Percentiles rank a stretch among this genome's conserved stretches.
Evolutionary conservation across 2,329 filamentous ascomycete genomes (phyloP).

Genomic region (Phialophora tarda): DNA sequence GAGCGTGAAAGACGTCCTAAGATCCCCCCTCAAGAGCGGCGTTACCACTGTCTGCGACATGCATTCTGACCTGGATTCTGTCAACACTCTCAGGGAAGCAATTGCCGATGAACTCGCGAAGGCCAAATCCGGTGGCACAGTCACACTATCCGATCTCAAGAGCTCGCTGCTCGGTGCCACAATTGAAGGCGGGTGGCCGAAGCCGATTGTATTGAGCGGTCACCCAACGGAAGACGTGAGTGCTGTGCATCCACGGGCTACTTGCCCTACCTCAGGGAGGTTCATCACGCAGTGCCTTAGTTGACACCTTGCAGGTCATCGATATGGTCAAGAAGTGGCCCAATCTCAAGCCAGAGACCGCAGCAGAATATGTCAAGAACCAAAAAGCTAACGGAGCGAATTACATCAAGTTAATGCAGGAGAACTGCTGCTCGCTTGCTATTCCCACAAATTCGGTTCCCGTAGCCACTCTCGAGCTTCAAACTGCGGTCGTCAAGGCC

Average conservation of each 20-base stretch:
- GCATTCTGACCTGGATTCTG: constrained; percentile 35
- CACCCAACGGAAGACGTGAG: constrained; percentile 42
- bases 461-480: constrained; percentile 45
- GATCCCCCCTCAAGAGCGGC: constrained; percentile 35
- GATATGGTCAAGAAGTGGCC: constrained; percentile 56
- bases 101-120: constrained; percentile 33
- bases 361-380: constrained; percentile 41
- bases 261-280: background rate
- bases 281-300: background rate
- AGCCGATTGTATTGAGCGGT: constrained; percentile 34
- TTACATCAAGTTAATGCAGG: constrained; percentile 42
- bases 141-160: constrained; percentile 52
- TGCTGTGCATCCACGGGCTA: background rate
- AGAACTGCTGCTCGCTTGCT: constrained; percentile 39
- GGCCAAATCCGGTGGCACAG: constrained; percentile 29
- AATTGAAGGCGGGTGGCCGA: constrained; percentile 61
- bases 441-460: constrained; percentile 39
- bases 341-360: constrained; percentile 52
- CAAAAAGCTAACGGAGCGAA: constrained; percentile 37
- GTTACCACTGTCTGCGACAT: constrained; percentile 40
- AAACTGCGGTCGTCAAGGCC: constrained; percentile 43
- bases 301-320: constrained; percentile 33
- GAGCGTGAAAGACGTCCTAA: constrained; percentile 30
- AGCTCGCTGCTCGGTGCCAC: constrained; percentile 57
- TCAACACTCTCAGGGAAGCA: constrained; percentile 27